Percentiles rank a stretch among this genome's conserved stretches.
These are phyloP conservation scores for Trypanosoma lewisi DNA, from an alignment of 208 protist species.

Conservation along the genomic window DNA sequence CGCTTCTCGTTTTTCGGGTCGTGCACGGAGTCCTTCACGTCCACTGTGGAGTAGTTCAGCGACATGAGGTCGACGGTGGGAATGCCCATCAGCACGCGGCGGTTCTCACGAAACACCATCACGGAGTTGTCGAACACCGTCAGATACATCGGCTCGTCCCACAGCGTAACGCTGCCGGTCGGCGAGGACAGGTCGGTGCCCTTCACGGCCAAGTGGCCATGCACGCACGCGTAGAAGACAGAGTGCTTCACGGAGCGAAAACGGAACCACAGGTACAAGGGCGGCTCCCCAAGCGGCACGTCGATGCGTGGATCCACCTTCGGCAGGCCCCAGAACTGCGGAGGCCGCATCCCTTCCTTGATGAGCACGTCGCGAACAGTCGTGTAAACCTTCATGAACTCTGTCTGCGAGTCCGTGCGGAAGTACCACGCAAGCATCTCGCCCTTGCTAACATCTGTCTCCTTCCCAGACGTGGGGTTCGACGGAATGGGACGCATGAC, in stretches of 20 bases:
- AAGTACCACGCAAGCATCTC: slow-evolving; percentile 9
- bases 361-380: slow-evolving; percentile 40
- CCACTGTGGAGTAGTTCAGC: not conserved
- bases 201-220: slow-evolving; percentile 27
- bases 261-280: slow-evolving; percentile 30
- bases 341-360: slow-evolving; percentile 33
- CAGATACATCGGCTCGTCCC: not conserved
- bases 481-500: not conserved
- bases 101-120: slow-evolving; percentile 5
- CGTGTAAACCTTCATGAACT: slow-evolving; percentile 46
- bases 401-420: not conserved
- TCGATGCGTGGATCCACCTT: slow-evolving; percentile 44
- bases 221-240: slow-evolving; percentile 48
- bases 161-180: not conserved
- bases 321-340: slow-evolving; percentile 33
- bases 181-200: not conserved
- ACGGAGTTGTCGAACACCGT: slow-evolving; percentile 6
- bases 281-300: slow-evolving; percentile 33
- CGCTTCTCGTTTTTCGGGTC: not conserved
- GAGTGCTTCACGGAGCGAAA: slow-evolving; percentile 30
- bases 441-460: not conserved
- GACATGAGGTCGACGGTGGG: not conserved
- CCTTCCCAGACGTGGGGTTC: not conserved
- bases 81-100: not conserved
- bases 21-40: not conserved